A percentile compares a stretch with the other conserved stretches of the same genome.
Conservation (phyloP, 768 basidiomycete genomes). For the Boletus vinaceobasis region DNA sequence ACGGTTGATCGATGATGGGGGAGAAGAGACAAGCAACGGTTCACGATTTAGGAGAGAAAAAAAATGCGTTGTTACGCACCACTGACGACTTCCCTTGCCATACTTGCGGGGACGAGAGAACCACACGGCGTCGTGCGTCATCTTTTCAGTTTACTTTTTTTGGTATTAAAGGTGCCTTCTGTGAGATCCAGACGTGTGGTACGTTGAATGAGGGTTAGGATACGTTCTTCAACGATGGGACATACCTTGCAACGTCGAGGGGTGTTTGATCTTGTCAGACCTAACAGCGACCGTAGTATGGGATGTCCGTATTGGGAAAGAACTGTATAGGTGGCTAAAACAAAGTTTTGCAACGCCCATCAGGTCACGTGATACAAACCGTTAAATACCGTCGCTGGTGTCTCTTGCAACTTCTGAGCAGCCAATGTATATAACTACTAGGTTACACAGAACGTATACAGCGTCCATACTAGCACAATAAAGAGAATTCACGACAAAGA, state of each 20-base stretch:
- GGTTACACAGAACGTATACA: not conserved
- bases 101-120: conserved; percentile 93
- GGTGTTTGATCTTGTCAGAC: not conserved
- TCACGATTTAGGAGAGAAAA: not conserved
- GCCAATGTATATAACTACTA: not conserved
- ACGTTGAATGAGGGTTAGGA: not conserved
- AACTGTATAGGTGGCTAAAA: conserved; percentile 30
- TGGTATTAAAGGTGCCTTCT: not conserved
- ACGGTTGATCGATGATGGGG: not conserved
- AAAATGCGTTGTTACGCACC: not conserved
- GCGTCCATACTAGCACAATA: not conserved
- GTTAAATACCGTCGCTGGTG: too few relatives aligned
- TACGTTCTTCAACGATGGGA: not conserved
- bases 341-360: conserved; percentile 4
- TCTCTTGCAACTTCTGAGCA: too few relatives aligned
- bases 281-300: too few relatives aligned
- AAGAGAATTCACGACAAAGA: not conserved
- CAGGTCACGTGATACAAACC: conserved; percentile 7
- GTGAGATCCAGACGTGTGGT: not conserved
- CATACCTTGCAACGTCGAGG: conserved; percentile 22
- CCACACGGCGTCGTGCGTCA: conserved; percentile 99
- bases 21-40: not conserved
- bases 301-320: conserved; percentile 5
- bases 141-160: conserved; percentile 68
- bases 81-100: conserved; percentile 95